phyloP scores from a whole-genome alignment of 768 basidiomycete genomes.

The Suillus tomentosus region DNA sequence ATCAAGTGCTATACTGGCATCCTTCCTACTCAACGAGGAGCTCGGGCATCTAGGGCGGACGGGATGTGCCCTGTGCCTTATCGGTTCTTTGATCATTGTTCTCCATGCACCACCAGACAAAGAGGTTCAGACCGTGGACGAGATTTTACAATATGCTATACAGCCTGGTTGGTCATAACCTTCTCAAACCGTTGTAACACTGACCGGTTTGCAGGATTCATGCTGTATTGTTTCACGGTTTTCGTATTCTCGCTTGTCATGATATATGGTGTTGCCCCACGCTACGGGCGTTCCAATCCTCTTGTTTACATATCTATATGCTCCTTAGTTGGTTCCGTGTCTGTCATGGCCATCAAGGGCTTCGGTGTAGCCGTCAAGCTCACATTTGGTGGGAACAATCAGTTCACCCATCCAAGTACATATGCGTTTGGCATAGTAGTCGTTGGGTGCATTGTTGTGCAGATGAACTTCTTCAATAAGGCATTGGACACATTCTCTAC shows the following conservation, averaged over 20 bases:
- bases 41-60: constrained; percentile 90
- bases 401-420: constrained; percentile 93
- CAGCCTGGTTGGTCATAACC: constrained; percentile 70
- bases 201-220: constrained; percentile 64
- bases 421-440: constrained; percentile 91
- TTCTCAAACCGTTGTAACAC: not conserved
- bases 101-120: constrained; percentile 97
- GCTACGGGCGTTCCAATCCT: constrained; percentile 85
- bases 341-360: constrained; percentile 99
- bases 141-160: constrained; percentile 90
- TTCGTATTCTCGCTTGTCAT: constrained; percentile 80
- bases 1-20: constrained; percentile 87
- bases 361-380: constrained; percentile 97
- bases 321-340: constrained; percentile 92
- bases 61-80: constrained; percentile 79
- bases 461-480: constrained; percentile 99
- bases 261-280: constrained; percentile 85
- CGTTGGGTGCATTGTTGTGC: constrained; percentile 80
- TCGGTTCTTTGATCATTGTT: constrained; percentile 93
- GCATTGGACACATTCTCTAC: constrained; percentile 96
- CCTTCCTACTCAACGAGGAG: constrained; percentile 90
- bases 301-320: constrained; percentile 95
- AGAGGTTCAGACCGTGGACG: constrained; percentile 88
- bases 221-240: constrained; percentile 87
- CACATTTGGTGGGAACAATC: constrained; percentile 90